A percentile compares a stretch with the other conserved stretches of the same genome.
phyloP scores from a whole-genome alignment of 225 moss, liverwort and hornwort genomes.

The Marchantia paleacea region DNA sequence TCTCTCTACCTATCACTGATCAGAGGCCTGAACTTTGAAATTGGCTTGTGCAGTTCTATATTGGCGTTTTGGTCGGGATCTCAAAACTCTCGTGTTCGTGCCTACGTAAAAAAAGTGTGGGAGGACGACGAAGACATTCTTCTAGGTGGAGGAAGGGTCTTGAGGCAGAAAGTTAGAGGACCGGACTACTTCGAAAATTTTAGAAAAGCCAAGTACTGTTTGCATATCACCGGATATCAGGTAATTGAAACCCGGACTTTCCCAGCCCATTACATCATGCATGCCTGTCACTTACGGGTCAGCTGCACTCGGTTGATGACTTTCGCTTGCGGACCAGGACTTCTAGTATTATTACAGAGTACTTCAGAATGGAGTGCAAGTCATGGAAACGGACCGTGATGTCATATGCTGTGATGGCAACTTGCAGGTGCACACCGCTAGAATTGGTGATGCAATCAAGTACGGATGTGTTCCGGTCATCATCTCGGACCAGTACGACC shows the following conservation, averaged over 20 bases:
- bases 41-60: not conserved
- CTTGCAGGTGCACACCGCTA: constrained; percentile 42
- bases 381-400: too few species aligned
- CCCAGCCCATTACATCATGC: not conserved
- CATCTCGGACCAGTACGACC: constrained; percentile 43
- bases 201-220: constrained; percentile 36
- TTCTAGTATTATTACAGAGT: too few species aligned
- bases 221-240: constrained; percentile 40
- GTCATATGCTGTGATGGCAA: too few species aligned
- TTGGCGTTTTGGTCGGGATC: constrained; percentile 51
- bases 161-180: constrained; percentile 27
- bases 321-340: too few species aligned
- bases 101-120: constrained; percentile 22
- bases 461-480: constrained; percentile 47
- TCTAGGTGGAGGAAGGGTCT: constrained; percentile 42
- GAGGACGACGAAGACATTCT: constrained; percentile 43
- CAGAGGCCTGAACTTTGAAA: not conserved
- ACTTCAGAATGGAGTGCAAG: too few species aligned
- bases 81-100: constrained; percentile 33
- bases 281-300: not conserved
- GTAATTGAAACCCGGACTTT: not conserved
- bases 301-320: not conserved
- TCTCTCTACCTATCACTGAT: too few species aligned
- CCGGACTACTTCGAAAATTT: constrained; percentile 36
- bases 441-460: constrained; percentile 40